Evolutionary conservation across 345 rosid genomes (phyloP), one percentile per base, ranked within the genome.

Genomic region (Geranium brycei): DNA sequence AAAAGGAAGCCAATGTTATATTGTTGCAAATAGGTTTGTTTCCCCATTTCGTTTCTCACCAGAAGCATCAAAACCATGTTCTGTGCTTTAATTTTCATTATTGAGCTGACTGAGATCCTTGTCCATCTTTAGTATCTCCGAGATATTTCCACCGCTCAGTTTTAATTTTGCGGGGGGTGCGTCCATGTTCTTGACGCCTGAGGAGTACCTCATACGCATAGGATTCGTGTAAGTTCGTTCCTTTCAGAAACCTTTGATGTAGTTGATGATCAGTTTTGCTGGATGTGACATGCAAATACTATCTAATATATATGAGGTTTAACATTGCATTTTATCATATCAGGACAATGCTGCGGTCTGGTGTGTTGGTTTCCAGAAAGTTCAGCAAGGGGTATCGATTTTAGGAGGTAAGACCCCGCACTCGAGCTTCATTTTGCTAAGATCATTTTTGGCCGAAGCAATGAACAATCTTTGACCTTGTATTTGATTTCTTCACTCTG

Each of bases 121-220:
- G 41, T 66, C 59, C 64, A 5, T 58, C 35, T 62, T 67, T 81
- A 95, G 97, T 71, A 60, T 87, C 66, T 80, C 73, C 57, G 79
- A 83, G 16, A 67, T 83, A 72, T 95, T 95, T 80, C 97, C 97
- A 75, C 57, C 66, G 28, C 89, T 88, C 58, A 85, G 82, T 80
- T 80, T 95, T 63, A 91, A 87, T 78, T 95, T 95, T 76, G 89
- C 80, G 56, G 93, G 84, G 58, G 91, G 95, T 69, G 91, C 93
- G 60, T 80, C 96, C 19, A 84, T 95, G 97, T 69, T 75, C 35
- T 74, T 95, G 62, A 81, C 78, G 62, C 96, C 99, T 38, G 91
- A 87, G 63, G 95, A 91, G 70, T 95, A 91, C 81, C 91, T 95
- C 66, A 67, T 83, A 19, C 91, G 81, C 69, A 66, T 75, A 13